Conservation (phyloP, 148 eudicot species). For the Mesembryanthemum crystallinum region DNA sequence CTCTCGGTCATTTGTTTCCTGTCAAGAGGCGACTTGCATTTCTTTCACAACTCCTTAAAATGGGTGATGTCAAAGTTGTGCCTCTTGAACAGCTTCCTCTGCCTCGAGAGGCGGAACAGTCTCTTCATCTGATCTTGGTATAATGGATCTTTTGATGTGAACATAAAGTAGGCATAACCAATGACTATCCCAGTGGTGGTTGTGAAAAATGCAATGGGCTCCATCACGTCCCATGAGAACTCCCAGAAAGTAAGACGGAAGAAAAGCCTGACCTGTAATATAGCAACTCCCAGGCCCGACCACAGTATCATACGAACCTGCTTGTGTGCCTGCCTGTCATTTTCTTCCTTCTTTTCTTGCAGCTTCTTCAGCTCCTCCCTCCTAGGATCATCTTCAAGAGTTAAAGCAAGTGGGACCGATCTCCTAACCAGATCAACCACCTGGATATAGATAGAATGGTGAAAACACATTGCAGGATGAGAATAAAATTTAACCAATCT, state of each 20-base stretch:
- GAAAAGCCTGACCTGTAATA: slow-evolving; percentile 69
- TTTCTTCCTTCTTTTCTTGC: slow-evolving; percentile 59
- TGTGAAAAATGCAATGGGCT: slow-evolving; percentile 83
- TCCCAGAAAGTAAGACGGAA: slow-evolving; percentile 96
- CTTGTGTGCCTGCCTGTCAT: slow-evolving; percentile 74
- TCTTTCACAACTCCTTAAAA: slow-evolving; percentile 60
- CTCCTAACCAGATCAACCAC: slow-evolving; percentile 84
- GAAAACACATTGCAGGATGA: background rate
- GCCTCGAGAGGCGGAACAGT: slow-evolving; percentile 76
- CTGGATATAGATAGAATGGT: slow-evolving; percentile 31
- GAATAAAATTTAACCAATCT: background rate
- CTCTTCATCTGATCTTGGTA: slow-evolving; percentile 83
- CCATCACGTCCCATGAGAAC: slow-evolving; percentile 98
- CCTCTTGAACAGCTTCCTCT: slow-evolving; percentile 79
- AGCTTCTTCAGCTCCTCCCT: slow-evolving; percentile 65
- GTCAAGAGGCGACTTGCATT: slow-evolving; percentile 54
- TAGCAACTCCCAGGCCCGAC: slow-evolving; percentile 68
- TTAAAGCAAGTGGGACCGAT: slow-evolving; percentile 83
- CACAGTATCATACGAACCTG: slow-evolving; percentile 80
- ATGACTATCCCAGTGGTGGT: slow-evolving; percentile 67
- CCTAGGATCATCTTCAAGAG: slow-evolving; percentile 78
- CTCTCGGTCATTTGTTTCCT: slow-evolving; percentile 38
- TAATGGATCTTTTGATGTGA: slow-evolving; percentile 79
- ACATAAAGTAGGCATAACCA: slow-evolving; percentile 77
- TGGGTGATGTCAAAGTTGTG: slow-evolving; percentile 55